A percentile compares a stretch with the other conserved stretches of the same genome.
Evolutionary conservation across 2,329 filamentous ascomycete species (phyloP).

Genomic region (Cryphonectria parasitica): DNA sequence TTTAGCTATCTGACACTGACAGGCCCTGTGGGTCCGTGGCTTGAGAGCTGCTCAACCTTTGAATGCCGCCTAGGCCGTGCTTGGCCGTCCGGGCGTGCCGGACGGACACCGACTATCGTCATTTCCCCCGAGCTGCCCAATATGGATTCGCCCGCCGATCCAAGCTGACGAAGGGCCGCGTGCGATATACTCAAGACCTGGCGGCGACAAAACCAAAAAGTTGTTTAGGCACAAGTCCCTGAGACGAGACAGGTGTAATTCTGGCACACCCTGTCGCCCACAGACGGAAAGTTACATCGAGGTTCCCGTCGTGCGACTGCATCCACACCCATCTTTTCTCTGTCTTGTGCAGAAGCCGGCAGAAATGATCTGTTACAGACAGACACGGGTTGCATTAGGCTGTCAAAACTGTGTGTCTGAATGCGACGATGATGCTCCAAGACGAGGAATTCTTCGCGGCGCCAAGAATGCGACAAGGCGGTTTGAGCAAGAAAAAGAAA

Average conservation of each 20-base stretch:
- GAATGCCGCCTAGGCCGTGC: conserved; percentile 1
- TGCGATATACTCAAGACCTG: background rate
- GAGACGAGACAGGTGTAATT: too few species aligned
- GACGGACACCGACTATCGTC: conserved; percentile 19
- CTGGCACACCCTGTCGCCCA: background rate
- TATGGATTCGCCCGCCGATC: conserved; percentile 7
- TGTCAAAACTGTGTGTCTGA: background rate
- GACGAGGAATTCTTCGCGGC: background rate
- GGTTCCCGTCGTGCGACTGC: background rate
- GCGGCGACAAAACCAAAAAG: background rate
- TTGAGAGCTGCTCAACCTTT: background rate
- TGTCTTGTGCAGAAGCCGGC: background rate
- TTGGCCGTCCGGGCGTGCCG: conserved; percentile 1
- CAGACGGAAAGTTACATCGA: background rate
- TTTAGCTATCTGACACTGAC: conserved; percentile 1
- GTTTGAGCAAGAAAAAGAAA: background rate
- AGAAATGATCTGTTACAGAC: background rate
- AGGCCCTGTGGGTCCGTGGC: conserved; percentile 8
- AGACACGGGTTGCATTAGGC: background rate
- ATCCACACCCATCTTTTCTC: background rate
- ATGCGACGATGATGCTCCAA: background rate
- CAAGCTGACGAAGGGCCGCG: background rate
- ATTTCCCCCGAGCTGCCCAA: conserved; percentile 23
- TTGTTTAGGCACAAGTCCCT: background rate
- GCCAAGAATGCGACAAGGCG: background rate